Conservation (phyloP, 164 flowering plant genomes). For the Tinospora cordifolia region DNA sequence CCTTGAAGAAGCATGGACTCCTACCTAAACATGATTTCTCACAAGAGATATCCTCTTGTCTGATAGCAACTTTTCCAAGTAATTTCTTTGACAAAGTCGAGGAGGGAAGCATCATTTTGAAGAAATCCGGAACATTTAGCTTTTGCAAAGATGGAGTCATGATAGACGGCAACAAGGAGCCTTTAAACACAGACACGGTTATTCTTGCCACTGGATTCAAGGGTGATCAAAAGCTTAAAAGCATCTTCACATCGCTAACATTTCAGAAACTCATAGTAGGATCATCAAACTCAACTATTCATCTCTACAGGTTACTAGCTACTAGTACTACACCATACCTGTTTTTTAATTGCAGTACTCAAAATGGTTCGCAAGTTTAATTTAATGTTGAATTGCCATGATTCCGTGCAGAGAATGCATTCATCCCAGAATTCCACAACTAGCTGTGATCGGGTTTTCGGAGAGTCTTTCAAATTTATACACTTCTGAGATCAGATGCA, state of each 20-base stretch:
- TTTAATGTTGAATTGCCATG: neutral
- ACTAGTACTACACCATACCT: neutral
- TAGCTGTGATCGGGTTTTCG: slow-evolving; percentile 52
- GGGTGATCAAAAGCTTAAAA: slow-evolving; percentile 45
- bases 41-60: slow-evolving; percentile 33
- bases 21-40: slow-evolving; percentile 53
- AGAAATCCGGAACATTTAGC: slow-evolving; percentile 33
- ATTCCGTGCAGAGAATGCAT: slow-evolving; percentile 50
- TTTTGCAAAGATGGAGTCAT: slow-evolving; percentile 47
- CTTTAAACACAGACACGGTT: slow-evolving; percentile 43
- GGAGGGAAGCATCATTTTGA: slow-evolving; percentile 51
- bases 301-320: slow-evolving; percentile 43
- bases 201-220: slow-evolving; percentile 59
- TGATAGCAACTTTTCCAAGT: slow-evolving; percentile 30
- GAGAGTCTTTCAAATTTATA: slow-evolving; percentile 46
- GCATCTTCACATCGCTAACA: slow-evolving; percentile 34
- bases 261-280: slow-evolving; percentile 32
- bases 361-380: neutral
- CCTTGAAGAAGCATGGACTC: slow-evolving; percentile 40
- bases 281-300: slow-evolving; percentile 26
- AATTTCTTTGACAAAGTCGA: slow-evolving; percentile 50
- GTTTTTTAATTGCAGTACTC: neutral
- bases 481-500: slow-evolving; percentile 54
- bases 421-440: slow-evolving; percentile 54
- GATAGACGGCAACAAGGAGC: slow-evolving; percentile 26